A percentile compares a stretch with the other conserved stretches of the same genome.
phyloP scores from a whole-genome alignment of 1,139 yeast species.

The Diutina ranongensis region DNA sequence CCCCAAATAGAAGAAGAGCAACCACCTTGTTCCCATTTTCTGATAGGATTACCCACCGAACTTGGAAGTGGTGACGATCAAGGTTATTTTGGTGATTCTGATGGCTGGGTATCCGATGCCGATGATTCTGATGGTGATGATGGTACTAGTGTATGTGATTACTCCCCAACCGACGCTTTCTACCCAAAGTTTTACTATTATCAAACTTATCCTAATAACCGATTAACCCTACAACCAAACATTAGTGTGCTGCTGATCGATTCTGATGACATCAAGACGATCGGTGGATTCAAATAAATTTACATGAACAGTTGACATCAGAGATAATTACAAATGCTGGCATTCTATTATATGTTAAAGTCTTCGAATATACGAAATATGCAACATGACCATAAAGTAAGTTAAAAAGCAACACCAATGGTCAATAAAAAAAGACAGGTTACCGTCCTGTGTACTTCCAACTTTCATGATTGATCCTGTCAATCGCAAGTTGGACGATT shows the following conservation, averaged over 20 bases:
- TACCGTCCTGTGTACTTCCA: neutral
- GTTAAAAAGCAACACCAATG: too few relatives aligned
- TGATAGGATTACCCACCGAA: neutral
- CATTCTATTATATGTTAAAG: neutral
- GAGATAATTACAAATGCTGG: neutral
- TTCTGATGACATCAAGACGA: neutral
- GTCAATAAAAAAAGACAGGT: too few relatives aligned
- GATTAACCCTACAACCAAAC: neutral
- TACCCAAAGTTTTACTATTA: conserved; percentile 1
- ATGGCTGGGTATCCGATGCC: neutral
- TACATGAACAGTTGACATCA: too few relatives aligned
- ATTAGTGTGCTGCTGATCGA: conserved; percentile 2
- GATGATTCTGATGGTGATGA: neutral
- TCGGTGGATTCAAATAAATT: too few relatives aligned
- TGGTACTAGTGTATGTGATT: neutral
- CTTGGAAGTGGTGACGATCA: neutral
- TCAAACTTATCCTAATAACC: neutral
- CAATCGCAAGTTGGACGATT: conserved; percentile 29
- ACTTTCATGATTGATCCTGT: conserved; percentile 28
- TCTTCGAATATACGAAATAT: neutral
- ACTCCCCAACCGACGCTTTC: neutral
- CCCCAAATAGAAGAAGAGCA: neutral
- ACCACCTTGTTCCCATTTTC: neutral
- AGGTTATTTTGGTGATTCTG: conserved; percentile 1
- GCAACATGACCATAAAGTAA: neutral